Evolutionary conservation across 768 basidiomycete genomes (phyloP).

Genomic region (Suillus discolor): DNA sequence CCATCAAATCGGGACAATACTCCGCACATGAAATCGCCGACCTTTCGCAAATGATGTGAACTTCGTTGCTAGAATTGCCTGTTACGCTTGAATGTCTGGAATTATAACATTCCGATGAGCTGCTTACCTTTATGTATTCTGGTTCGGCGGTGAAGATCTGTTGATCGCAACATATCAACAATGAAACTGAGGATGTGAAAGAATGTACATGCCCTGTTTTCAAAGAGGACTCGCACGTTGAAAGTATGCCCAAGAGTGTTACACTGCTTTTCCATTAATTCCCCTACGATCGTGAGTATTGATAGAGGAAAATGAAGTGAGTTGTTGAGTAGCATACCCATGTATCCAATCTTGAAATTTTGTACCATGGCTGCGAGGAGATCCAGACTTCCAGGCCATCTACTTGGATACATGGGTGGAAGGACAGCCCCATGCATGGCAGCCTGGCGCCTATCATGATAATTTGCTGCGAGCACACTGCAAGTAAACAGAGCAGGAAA

Average conservation of each 20-base stretch:
- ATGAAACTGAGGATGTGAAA: background rate
- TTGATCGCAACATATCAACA: background rate
- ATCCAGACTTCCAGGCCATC: slow-evolving; percentile 49
- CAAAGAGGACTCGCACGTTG: slow-evolving; percentile 25
- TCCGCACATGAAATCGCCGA: slow-evolving; percentile 12
- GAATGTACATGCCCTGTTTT: slow-evolving; percentile 24
- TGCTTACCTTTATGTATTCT: slow-evolving; percentile 40
- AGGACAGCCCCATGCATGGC: slow-evolving; percentile 47
- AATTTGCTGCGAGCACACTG: slow-evolving; percentile 17
- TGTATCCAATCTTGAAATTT: slow-evolving; percentile 48
- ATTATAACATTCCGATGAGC: background rate
- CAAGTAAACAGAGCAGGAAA: slow-evolving; percentile 25
- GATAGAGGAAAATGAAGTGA: background rate
- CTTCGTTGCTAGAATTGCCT: slow-evolving; percentile 41
- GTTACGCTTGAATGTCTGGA: slow-evolving; percentile 1
- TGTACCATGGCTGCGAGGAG: slow-evolving; percentile 40
- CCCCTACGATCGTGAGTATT: slow-evolving; percentile 14
- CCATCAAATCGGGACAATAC: slow-evolving; percentile 4
- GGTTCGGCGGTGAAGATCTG: slow-evolving; percentile 43
- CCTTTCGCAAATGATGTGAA: slow-evolving; percentile 41
- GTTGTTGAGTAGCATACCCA: slow-evolving; percentile 36
- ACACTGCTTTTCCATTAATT: slow-evolving; percentile 14
- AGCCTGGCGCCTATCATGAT: slow-evolving; percentile 40
- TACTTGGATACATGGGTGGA: slow-evolving; percentile 41
- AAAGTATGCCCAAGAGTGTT: slow-evolving; percentile 26